Conservation (phyloP, 192 early-diverging fungal species). For the Gamsiella multidivaricata region DNA sequence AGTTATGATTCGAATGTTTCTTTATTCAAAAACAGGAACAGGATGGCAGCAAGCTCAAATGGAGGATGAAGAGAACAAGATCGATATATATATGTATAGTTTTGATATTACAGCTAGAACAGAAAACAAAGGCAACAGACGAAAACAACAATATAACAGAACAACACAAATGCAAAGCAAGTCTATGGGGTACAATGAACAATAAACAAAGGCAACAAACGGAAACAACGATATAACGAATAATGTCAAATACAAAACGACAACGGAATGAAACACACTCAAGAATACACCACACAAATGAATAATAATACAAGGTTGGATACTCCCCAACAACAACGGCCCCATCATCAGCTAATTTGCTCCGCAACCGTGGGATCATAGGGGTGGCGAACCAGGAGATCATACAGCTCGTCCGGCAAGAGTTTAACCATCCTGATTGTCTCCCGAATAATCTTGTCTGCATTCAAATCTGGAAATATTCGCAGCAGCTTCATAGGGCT, state of each 20-base stretch:
- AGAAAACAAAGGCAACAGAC: background rate
- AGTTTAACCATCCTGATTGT: constrained; percentile 66
- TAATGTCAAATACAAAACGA: background rate
- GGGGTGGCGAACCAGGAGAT: constrained; percentile 79
- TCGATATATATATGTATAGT: no score
- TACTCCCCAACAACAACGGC: no score
- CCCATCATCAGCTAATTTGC: constrained; percentile 39
- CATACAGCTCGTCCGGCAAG: constrained; percentile 79
- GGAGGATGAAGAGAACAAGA: background rate
- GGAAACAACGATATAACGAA: background rate
- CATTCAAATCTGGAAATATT: constrained; percentile 74
- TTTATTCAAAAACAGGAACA: no score
- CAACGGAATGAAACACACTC: background rate
- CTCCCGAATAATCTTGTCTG: constrained; percentile 65
- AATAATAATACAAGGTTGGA: background rate
- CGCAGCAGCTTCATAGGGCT: constrained; percentile 80
- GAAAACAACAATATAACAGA: background rate
- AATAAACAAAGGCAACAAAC: background rate
- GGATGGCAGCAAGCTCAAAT: no score
- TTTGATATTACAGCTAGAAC: no score
- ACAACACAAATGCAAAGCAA: constrained; percentile 1
- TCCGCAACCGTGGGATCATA: constrained; percentile 71
- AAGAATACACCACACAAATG: background rate
- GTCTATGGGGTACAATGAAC: no score
- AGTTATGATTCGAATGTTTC: no score